Percentiles rank a stretch among this genome's conserved stretches.
Evolutionary conservation across 768 basidiomycete species (phyloP).

Genomic region (Tulasnella sp.): DNA sequence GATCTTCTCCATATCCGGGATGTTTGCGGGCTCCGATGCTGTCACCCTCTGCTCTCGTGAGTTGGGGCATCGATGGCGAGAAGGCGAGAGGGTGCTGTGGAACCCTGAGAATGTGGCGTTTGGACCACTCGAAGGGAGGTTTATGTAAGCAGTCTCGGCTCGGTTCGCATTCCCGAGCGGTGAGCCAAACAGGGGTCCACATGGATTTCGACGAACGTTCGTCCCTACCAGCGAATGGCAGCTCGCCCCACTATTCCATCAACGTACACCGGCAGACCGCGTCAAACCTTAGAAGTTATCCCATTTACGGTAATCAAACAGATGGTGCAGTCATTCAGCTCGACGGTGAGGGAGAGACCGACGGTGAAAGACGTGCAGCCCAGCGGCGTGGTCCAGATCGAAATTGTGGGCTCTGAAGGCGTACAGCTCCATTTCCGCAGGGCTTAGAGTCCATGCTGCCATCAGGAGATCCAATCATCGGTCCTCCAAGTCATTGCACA

Average conservation of each 20-base stretch:
- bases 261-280: background rate
- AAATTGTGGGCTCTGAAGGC: background rate
- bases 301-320: background rate
- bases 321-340: background rate
- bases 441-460: too few species aligned
- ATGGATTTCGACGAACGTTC: background rate
- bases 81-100: background rate
- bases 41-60: background rate
- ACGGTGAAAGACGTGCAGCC: background rate
- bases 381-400: background rate
- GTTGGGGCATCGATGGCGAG: background rate
- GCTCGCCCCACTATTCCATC: background rate
- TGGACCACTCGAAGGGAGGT: background rate
- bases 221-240: background rate
- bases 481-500: background rate
- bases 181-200: background rate
- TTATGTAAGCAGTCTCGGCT: background rate
- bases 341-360: background rate
- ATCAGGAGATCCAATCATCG: too few species aligned
- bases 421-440: too few species aligned
- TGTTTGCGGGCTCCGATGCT: background rate
- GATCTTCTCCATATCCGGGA: conserved; percentile 1
- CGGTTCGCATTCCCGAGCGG: background rate
- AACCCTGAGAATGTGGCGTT: background rate
- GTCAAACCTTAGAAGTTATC: background rate